phyloP scores from a whole-genome alignment of 495 filamentous ascomycete species.

The Penicillium lagena region DNA sequence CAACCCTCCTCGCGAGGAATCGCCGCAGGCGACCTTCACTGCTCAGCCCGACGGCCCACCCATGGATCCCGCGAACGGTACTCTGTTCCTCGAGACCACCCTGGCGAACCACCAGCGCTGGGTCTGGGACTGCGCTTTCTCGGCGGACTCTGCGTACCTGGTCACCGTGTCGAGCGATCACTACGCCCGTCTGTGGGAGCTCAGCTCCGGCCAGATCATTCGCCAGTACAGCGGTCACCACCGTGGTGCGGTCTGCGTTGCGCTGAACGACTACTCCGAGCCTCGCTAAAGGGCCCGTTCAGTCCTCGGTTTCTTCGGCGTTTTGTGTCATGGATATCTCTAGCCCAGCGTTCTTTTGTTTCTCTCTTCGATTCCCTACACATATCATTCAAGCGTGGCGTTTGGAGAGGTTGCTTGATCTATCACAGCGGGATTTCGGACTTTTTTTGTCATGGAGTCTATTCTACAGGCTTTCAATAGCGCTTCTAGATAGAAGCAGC shows the following conservation, averaged over 20 bases:
- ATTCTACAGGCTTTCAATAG: no score
- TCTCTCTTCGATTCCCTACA: background rate
- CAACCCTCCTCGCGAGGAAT: constrained; percentile 16
- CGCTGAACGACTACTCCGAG: constrained; percentile 95
- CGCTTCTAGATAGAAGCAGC: no score
- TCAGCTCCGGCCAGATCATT: constrained; percentile 78
- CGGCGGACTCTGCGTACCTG: constrained; percentile 90
- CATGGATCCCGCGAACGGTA: constrained; percentile 36
- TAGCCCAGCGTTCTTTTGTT: constrained; percentile 3
- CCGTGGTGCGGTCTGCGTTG: constrained; percentile 90
- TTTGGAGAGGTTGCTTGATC: constrained; percentile 15
- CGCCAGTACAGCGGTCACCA: constrained; percentile 98
- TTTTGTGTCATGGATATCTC: background rate
- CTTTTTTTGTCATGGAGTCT: no score
- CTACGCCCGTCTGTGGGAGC: constrained; percentile 94
- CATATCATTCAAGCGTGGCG: background rate
- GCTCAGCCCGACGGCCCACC: constrained; percentile 40
- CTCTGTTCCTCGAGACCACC: constrained; percentile 81
- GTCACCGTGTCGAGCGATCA: constrained; percentile 98
- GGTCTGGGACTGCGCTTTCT: constrained; percentile 99
- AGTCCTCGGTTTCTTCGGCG: background rate
- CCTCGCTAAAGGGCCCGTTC: constrained; percentile 24
- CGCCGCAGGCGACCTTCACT: constrained; percentile 31
- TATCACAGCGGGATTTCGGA: background rate
- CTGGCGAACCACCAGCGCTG: constrained; percentile 93